Percentiles rank a stretch among this genome's conserved stretches.
These are phyloP conservation scores for Diaporthe batatas DNA, from an alignment of 2,329 filamentous ascomycete genomes.

Conservation along the genomic window DNA sequence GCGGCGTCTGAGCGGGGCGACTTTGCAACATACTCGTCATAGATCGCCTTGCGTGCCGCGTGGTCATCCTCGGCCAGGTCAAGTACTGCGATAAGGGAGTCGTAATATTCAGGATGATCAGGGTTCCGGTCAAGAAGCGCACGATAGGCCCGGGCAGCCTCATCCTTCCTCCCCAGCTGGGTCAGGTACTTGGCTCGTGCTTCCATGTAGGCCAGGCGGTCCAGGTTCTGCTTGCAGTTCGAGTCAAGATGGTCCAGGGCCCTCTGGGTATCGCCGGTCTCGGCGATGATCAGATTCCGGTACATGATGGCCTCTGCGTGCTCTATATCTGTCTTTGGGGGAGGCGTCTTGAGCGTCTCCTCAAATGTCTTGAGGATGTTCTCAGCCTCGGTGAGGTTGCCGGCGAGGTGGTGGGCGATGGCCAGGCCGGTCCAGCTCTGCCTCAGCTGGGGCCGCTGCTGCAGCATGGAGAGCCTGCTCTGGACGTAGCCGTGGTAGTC, in stretches of 20 bases:
- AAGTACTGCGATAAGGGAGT: slow-evolving; percentile 78
- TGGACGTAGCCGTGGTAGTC: slow-evolving; percentile 95
- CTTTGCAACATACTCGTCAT: slow-evolving; percentile 81
- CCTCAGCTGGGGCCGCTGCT: slow-evolving; percentile 82
- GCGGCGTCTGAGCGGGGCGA: slow-evolving; percentile 87
- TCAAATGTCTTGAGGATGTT: slow-evolving; percentile 93
- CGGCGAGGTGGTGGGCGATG: slow-evolving; percentile 91
- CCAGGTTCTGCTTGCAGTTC: slow-evolving; percentile 81
- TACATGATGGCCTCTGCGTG: slow-evolving; percentile 95
- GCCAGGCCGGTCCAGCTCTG: slow-evolving; percentile 99
- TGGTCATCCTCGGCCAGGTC: slow-evolving; percentile 70
- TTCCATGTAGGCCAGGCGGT: slow-evolving; percentile 88
- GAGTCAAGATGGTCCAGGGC: slow-evolving; percentile 89
- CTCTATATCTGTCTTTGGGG: slow-evolving; percentile 84
- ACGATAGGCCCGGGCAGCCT: slow-evolving; percentile 86
- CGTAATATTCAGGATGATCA: slow-evolving; percentile 89
- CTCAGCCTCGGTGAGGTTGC: slow-evolving; percentile 87
- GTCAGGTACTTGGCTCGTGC: slow-evolving; percentile 86
- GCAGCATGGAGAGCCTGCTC: slow-evolving; percentile 89
- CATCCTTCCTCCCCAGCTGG: slow-evolving; percentile 80
- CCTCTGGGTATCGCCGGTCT: slow-evolving; percentile 84
- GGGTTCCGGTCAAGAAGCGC: slow-evolving; percentile 87
- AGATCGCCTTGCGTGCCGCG: slow-evolving; percentile 78
- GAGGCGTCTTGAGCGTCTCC: slow-evolving; percentile 87
- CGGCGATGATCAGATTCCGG: slow-evolving; percentile 94